Evolutionary conservation across 2,329 filamentous ascomycete species (phyloP).

Genomic region (Stenocarpella maydis): DNA sequence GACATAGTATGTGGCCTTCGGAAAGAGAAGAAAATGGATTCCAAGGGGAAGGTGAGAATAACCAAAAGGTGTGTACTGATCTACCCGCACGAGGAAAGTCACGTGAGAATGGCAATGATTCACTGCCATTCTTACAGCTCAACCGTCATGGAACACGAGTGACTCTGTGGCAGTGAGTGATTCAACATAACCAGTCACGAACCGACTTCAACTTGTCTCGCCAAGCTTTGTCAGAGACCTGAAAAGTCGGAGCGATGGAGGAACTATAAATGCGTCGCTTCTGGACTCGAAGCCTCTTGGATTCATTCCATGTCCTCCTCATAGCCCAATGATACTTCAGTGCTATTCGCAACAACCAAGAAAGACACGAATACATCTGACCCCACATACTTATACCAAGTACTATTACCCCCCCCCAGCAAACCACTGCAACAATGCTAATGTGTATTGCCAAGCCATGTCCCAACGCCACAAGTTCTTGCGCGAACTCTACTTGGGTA

Average conservation of each 20-base stretch:
- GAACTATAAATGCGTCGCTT: neutral
- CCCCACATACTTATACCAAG: neutral
- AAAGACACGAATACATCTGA: neutral
- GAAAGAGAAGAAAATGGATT: neutral
- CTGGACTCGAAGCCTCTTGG: neutral
- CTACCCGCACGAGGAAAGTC: neutral
- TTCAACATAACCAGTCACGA: neutral
- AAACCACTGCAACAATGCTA: neutral
- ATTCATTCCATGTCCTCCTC: no score
- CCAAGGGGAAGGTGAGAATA: neutral
- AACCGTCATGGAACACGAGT: no score
- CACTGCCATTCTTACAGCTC: neutral
- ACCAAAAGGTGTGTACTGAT: rapidly evolving
- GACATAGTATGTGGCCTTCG: neutral
- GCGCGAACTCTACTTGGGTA: no score
- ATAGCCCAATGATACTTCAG: no score
- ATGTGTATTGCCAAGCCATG: neutral
- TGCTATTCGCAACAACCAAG: no score
- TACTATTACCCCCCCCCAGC: neutral
- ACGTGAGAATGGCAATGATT: neutral
- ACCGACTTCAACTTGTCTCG: no score
- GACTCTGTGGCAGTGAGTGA: neutral
- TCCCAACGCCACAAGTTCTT: no score
- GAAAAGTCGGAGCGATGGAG: neutral
- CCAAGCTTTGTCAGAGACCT: neutral